phyloP scores from a whole-genome alignment of 306 rosid species.

The Lathyrus sativus region DNA sequence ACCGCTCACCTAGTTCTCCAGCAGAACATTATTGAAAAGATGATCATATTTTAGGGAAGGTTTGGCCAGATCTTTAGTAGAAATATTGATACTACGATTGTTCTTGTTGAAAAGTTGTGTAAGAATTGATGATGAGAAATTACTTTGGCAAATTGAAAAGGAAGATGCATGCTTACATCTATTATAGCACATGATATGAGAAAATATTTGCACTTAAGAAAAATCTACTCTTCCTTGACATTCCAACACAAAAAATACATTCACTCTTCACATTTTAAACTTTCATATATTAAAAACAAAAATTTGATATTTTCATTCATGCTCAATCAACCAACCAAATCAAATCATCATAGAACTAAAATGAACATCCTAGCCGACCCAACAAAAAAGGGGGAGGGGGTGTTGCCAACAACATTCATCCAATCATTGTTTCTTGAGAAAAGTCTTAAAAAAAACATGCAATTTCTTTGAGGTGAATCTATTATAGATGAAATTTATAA shows the following conservation, averaged over 20 bases:
- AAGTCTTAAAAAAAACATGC: constrained; percentile 34
- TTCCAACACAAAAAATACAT: constrained; percentile 31
- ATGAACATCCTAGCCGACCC: constrained; percentile 47
- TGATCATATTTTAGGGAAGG: too few relatives aligned
- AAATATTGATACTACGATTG: too few relatives aligned
- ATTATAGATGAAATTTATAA: constrained; percentile 33
- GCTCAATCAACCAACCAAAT: constrained; percentile 46
- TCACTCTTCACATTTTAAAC: constrained; percentile 30
- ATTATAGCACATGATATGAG: too few relatives aligned
- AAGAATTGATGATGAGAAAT: background rate
- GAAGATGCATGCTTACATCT: too few relatives aligned
- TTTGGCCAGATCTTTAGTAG: too few relatives aligned
- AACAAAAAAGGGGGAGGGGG: constrained; percentile 45
- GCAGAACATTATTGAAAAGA: too few relatives aligned
- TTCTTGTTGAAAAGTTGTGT: too few relatives aligned
- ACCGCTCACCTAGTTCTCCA: too few relatives aligned
- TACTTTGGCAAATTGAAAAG: too few relatives aligned
- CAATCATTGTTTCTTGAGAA: constrained; percentile 38
- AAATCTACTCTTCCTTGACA: constrained; percentile 28
- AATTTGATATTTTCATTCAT: constrained; percentile 19
- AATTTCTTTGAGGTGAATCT: constrained; percentile 32
- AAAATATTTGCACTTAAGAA: background rate
- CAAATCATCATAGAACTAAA: constrained; percentile 37
- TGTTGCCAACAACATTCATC: constrained; percentile 43
- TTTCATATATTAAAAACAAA: constrained; percentile 15